These are phyloP conservation scores for Phascolomyces articulosus DNA, from an alignment of 371 early-diverging fungal species.

Conservation along the genomic window DNA sequence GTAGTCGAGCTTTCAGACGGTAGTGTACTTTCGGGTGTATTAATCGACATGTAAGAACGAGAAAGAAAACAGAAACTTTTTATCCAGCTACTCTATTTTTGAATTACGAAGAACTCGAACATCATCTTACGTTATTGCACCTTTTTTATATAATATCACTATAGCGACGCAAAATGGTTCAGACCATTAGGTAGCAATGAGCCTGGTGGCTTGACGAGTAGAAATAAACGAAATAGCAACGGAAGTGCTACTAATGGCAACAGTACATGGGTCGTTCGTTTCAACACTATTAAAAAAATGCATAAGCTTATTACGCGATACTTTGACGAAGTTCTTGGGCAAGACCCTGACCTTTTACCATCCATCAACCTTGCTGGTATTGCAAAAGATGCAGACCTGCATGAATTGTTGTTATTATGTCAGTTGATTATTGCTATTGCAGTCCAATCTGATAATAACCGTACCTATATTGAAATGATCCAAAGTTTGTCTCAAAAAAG, in stretches of 20 bases:
- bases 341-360: constrained; percentile 60
- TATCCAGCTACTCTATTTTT: not conserved
- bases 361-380: constrained; percentile 77
- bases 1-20: constrained; percentile 85
- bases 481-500: constrained; percentile 75
- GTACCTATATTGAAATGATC: constrained; percentile 84
- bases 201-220: constrained; percentile 24
- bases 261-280: constrained; percentile 89
- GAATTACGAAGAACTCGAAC: not conserved
- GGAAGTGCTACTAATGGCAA: constrained; percentile 36
- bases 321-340: constrained; percentile 85
- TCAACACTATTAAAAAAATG: constrained; percentile 91
- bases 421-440: constrained; percentile 84
- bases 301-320: constrained; percentile 83
- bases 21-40: constrained; percentile 77
- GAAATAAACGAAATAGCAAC: not conserved
- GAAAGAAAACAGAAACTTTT: too few species aligned
- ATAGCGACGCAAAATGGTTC: constrained; percentile 91
- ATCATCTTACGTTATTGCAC: not conserved
- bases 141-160: too few species aligned
- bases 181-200: constrained; percentile 51
- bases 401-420: constrained; percentile 78
- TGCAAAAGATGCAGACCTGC: constrained; percentile 77
- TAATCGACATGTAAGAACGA: constrained; percentile 77
- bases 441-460: constrained; percentile 88